phyloP scores from a whole-genome alignment of 768 basidiomycete genomes.

The Amanita phalloides region DNA sequence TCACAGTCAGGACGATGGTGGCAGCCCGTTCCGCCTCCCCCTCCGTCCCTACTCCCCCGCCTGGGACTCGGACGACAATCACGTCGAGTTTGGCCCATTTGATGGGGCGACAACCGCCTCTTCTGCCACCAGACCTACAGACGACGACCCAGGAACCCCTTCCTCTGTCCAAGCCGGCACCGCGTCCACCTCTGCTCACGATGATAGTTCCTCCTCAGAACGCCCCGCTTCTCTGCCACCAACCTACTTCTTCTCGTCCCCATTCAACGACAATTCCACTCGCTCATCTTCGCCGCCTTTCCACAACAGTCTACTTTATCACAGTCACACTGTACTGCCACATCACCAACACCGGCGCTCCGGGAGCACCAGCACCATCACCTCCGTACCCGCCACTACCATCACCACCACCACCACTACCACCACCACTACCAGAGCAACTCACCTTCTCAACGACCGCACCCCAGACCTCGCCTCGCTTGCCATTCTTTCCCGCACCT shows the following conservation, averaged over 20 bases:
- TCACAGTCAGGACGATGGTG: neutral
- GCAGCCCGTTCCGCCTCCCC: neutral
- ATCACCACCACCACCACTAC: neutral
- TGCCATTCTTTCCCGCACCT: too few species aligned
- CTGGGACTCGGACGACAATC: conserved; percentile 3
- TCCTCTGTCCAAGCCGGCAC: neutral
- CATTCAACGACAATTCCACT: conserved; percentile 4
- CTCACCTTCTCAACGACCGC: neutral
- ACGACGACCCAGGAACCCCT: neutral
- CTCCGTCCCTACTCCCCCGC: neutral
- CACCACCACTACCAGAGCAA: neutral
- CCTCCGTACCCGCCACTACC: neutral
- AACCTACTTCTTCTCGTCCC: neutral
- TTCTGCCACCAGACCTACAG: neutral
- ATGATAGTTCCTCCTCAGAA: neutral
- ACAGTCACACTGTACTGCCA: neutral
- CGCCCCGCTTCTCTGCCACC: neutral
- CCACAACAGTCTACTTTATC: neutral
- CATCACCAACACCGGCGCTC: neutral
- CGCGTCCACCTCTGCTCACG: neutral
- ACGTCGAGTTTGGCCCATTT: conserved; percentile 4
- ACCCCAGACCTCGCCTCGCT: neutral
- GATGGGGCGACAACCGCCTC: conserved; percentile 4
- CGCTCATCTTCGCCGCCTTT: neutral
- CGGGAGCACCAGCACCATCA: conserved; percentile 2